Evolutionary conservation across 176 grass and related monocot genomes (phyloP), one percentile per base, ranked within the genome.

Genomic region (Cocos nucifera): DNA sequence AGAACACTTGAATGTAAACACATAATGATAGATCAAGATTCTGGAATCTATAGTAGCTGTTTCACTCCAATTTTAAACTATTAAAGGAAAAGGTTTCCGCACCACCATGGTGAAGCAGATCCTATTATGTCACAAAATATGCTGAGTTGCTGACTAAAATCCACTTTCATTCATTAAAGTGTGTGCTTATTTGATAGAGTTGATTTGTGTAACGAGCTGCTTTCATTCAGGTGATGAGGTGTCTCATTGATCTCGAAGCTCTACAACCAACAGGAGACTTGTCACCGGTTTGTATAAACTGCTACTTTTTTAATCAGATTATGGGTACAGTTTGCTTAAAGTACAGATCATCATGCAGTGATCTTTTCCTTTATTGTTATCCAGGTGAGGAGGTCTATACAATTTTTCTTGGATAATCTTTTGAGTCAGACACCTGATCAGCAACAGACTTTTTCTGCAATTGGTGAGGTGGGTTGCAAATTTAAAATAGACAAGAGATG

Each of bases 331-430:
- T 35, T 44, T 44, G 35, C 10, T 44, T 44, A 44, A 44, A 44
- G 12, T 14, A 14, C 10, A 44, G 35, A 44, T 30, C 28, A 44
- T 44, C 35, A 44, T 44, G 35, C 10, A 44, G 35, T 14, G 35
- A 44, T 15, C 35, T 50, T 18, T 15, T 20, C 25, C 16, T 6
- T 51, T 15, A 50, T 51, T 23, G 26, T 72, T 63, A 53, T 82
- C 19, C 67, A 96, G 92, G 92, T 96, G 76, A 90, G 80, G 73
- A 90, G 87, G 51, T 90, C 92, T 32, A 80, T 96, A 85, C 73
- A 90, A 66, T 96, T 60, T 82, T 88, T 96, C 75, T 87, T 96
- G 71, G 92, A 85, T 64, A 85, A 85, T 80, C 73, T 90, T 61
- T 71, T 89, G 62, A 96, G 50, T 54, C 87, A 88, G 75, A 75